These are phyloP conservation scores for Alternaria burnsii DNA, from an alignment of 2,329 filamentous ascomycete genomes.

Conservation along the genomic window DNA sequence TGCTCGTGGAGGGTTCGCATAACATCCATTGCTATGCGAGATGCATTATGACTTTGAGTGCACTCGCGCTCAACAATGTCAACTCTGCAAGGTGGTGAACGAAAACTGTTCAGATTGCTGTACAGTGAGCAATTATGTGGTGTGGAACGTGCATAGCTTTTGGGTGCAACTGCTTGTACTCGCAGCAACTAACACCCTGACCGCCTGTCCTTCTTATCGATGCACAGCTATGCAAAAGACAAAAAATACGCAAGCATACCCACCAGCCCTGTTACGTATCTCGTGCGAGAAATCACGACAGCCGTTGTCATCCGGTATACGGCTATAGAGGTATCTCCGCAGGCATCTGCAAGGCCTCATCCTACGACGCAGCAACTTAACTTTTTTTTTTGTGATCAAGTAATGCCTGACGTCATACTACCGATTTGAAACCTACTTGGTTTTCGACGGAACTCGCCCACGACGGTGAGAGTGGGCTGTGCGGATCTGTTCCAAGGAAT, in stretches of 20 bases:
- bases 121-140: not conserved
- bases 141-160: not conserved
- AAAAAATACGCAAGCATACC: not conserved
- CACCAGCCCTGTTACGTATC: not conserved
- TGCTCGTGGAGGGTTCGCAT: not conserved
- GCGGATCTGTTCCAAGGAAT: conserved; percentile 15
- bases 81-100: not conserved
- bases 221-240: not conserved
- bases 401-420: conserved; percentile 26
- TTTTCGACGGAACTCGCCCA: conserved; percentile 11
- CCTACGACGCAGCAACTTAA: not conserved
- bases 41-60: not conserved
- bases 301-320: not conserved
- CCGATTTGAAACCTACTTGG: conserved; percentile 26
- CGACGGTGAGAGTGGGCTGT: conserved; percentile 8
- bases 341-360: not conserved
- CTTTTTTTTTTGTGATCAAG: conserved; percentile 16
- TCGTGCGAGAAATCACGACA: not conserved
- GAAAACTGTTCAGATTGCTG: not conserved
- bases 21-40: not conserved
- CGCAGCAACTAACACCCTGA: not conserved
- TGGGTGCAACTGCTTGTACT: not conserved
- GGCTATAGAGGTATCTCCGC: not conserved
- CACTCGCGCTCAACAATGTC: not conserved
- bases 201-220: not conserved